Conservation (phyloP, 371 early-diverging fungal genomes). For the Fennellomyces sp. region DNA sequence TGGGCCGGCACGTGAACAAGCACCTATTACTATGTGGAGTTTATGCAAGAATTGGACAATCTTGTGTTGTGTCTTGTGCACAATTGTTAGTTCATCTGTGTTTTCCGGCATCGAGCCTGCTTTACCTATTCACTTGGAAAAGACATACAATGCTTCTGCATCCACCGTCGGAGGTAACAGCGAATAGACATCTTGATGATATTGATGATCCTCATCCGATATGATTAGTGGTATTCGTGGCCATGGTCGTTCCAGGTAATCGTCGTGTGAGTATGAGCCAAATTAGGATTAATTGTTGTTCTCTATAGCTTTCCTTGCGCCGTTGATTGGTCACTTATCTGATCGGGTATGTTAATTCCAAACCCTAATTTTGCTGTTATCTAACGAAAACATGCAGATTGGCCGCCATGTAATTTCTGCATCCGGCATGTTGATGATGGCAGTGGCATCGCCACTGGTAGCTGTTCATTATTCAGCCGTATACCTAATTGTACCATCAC, state of each 20-base stretch:
- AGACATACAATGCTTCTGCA: conserved; percentile 43
- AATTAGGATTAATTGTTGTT: not conserved
- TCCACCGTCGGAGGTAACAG: conserved; percentile 58
- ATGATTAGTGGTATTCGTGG: conserved; percentile 56
- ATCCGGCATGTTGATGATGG: conserved; percentile 57
- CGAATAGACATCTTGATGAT: too few species aligned
- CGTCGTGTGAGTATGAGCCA: not conserved
- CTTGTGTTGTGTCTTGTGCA: conserved; percentile 51
- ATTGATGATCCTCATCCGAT: too few species aligned
- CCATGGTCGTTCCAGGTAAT: conserved; percentile 63
- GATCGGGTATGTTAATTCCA: conserved; percentile 40
- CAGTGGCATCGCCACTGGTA: conserved; percentile 50
- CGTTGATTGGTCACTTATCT: conserved; percentile 61
- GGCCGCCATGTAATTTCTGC: conserved; percentile 57
- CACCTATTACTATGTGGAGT: conserved; percentile 45
- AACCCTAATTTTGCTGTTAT: not conserved
- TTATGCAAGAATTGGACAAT: conserved; percentile 61
- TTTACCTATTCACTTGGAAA: conserved; percentile 59
- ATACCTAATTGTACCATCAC: conserved; percentile 47
- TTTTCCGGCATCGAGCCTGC: conserved; percentile 70
- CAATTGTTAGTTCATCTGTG: conserved; percentile 60
- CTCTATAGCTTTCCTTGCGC: conserved; percentile 50
- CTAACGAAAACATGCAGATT: conserved; percentile 12
- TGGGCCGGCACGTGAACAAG: not conserved
- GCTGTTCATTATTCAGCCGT: conserved; percentile 43